phyloP scores from a whole-genome alignment of 495 filamentous ascomycete genomes.

The Hyaloscypha variabilis region DNA sequence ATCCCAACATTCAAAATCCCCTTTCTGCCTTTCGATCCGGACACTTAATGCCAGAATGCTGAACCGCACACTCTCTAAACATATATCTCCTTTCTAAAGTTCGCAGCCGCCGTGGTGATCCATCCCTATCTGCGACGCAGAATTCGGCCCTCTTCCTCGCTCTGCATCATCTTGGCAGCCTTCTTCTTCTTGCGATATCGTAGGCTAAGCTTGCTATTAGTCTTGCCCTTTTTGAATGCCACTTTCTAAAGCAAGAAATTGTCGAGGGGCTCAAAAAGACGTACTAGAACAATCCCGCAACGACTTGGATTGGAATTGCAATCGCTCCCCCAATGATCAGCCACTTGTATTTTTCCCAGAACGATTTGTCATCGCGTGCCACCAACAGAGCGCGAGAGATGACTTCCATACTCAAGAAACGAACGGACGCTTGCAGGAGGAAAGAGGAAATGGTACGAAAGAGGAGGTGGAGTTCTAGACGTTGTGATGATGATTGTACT shows the following conservation, averaged over 20 bases:
- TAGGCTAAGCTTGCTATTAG: background rate
- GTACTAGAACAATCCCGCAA: conserved; percentile 14
- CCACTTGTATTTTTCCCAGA: conserved; percentile 18
- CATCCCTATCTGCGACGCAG: background rate
- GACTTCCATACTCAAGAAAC: background rate
- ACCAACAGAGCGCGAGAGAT: conserved; percentile 1
- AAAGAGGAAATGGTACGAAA: background rate
- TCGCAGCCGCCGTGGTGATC: no score
- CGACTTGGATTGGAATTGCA: conserved; percentile 10
- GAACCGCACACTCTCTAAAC: no score
- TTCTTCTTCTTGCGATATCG: conserved; percentile 12
- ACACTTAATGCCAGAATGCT: no score
- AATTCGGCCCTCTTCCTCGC: background rate
- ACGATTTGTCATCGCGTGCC: conserved; percentile 9
- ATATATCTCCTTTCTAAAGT: no score
- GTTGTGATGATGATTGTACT: background rate
- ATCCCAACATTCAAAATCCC: no score
- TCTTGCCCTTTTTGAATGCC: background rate
- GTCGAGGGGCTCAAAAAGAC: background rate
- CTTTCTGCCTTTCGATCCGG: no score
- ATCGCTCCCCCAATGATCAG: conserved; percentile 12
- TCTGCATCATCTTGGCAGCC: background rate
- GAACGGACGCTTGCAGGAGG: background rate
- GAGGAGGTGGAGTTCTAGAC: background rate
- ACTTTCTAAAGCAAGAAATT: background rate